Percentiles rank a stretch among this genome's conserved stretches.
Evolutionary conservation across 2,329 filamentous ascomycete species (phyloP).

Genomic region (Xylaria sp.): DNA sequence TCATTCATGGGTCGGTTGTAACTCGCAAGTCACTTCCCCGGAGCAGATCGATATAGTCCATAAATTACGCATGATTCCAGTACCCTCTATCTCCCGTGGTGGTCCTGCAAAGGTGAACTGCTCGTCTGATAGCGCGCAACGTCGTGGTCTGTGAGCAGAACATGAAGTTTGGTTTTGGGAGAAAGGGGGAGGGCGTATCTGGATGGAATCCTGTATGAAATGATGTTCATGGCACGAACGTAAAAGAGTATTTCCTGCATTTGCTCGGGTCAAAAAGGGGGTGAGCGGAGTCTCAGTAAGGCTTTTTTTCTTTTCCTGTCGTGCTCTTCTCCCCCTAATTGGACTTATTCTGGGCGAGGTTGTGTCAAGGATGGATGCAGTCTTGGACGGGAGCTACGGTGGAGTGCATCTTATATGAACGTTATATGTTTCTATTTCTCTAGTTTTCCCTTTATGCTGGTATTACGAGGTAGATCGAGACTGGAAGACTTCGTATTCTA

Average conservation of each 20-base stretch:
- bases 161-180: conserved; percentile 38
- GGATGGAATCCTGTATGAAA: conserved; percentile 43
- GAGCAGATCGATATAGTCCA: conserved; percentile 59
- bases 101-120: conserved; percentile 33
- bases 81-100: conserved; percentile 34
- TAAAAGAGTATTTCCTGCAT: conserved; percentile 34
- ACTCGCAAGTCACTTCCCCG: conserved; percentile 57
- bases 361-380: conserved; percentile 13
- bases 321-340: conserved; percentile 33
- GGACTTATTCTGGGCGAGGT: conserved; percentile 25
- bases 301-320: conserved; percentile 26
- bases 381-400: conserved; percentile 9
- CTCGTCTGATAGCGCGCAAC: conserved; percentile 21
- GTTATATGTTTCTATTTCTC: conserved; percentile 14
- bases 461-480: conserved; percentile 28
- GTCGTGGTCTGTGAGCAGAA: conserved; percentile 30
- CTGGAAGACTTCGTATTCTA: conserved; percentile 28
- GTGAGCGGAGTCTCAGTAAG: conserved; percentile 26
- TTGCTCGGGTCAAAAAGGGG: conserved; percentile 26
- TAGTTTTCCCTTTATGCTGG: conserved; percentile 23
- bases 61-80: conserved; percentile 45
- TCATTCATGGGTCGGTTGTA: conserved; percentile 58
- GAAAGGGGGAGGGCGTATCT: conserved; percentile 40
- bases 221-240: conserved; percentile 38
- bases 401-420: conserved; percentile 16